phyloP scores from a whole-genome alignment of 2,329 filamentous ascomycete genomes.

The Talaromyces sp. region DNA sequence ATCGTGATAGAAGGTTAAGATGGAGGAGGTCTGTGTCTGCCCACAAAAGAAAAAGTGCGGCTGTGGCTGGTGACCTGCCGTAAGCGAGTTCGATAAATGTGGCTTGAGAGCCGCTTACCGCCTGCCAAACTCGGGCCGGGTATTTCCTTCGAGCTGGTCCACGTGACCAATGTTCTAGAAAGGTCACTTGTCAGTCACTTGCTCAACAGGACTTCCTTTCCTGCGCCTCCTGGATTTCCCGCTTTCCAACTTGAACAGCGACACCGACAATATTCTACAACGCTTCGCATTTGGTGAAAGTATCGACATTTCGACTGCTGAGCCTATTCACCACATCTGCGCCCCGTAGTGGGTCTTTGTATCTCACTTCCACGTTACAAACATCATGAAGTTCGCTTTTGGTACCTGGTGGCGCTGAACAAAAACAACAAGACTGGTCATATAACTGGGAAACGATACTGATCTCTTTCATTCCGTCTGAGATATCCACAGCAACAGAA shows the following conservation, averaged over 20 bases:
- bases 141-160: background rate
- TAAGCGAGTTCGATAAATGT: slow-evolving; percentile 37
- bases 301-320: background rate
- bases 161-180: slow-evolving; percentile 18
- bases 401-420: slow-evolving; percentile 40
- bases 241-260: background rate
- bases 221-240: background rate
- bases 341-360: slow-evolving; percentile 7
- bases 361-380: slow-evolving; percentile 21
- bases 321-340: background rate
- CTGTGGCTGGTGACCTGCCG: slow-evolving; percentile 32
- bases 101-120: slow-evolving; percentile 24
- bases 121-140: slow-evolving; percentile 4
- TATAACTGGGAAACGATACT: slow-evolving; percentile 10
- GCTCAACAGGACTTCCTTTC: background rate
- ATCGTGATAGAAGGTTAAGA: slow-evolving; percentile 29
- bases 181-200: slow-evolving; percentile 6
- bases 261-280: background rate
- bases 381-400: slow-evolving; percentile 40
- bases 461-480: background rate
- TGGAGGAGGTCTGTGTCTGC: slow-evolving; percentile 24
- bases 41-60: slow-evolving; percentile 36
- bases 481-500: slow-evolving; percentile 4
- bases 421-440: slow-evolving; percentile 19
- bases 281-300: background rate